A percentile compares a stretch with the other conserved stretches of the same genome.
These are phyloP conservation scores for Hanseniaspora lachancei DNA, from an alignment of 805 yeast species.

Conservation along the genomic window DNA sequence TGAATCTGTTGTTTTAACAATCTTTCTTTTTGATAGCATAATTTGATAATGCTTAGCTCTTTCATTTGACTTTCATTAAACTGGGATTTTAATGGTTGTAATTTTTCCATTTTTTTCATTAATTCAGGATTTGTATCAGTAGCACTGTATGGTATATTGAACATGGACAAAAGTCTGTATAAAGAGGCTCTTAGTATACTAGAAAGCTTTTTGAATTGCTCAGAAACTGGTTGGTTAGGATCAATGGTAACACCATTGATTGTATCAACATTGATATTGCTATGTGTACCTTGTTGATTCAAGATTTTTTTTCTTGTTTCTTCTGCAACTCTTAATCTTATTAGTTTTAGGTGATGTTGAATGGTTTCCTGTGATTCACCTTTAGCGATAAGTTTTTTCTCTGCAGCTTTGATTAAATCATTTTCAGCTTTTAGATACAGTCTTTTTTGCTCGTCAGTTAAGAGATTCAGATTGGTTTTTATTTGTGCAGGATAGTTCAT, in stretches of 20 bases:
- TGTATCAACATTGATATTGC: not conserved
- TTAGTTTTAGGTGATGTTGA: constrained; percentile 9
- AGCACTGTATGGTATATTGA: constrained; percentile 8
- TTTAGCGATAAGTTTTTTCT: constrained; percentile 7
- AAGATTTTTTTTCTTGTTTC: constrained; percentile 10
- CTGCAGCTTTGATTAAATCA: constrained; percentile 12
- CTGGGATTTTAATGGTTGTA: constrained; percentile 11
- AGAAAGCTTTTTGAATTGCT: constrained; percentile 8
- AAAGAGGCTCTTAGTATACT: constrained; percentile 5
- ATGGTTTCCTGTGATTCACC: constrained; percentile 10
- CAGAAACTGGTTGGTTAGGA: constrained; percentile 4
- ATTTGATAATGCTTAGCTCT: constrained; percentile 3
- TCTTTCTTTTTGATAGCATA: constrained; percentile 9
- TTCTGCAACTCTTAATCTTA: constrained; percentile 10
- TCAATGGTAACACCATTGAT: not conserved
- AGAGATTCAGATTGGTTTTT: constrained; percentile 1
- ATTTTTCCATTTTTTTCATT: constrained; percentile 12
- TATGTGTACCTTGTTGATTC: constrained; percentile 1
- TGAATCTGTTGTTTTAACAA: constrained; percentile 1
- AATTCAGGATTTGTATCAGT: constrained; percentile 10
- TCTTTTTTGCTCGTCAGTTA: constrained; percentile 9
- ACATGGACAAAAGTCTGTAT: constrained; percentile 9
- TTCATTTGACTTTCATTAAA: constrained; percentile 9
- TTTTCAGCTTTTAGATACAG: constrained; percentile 10
- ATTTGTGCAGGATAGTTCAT: constrained; percentile 4